Evolutionary conservation across 192 early-diverging fungal genomes (phyloP).

Genomic region (Umbelopsis sp.): DNA sequence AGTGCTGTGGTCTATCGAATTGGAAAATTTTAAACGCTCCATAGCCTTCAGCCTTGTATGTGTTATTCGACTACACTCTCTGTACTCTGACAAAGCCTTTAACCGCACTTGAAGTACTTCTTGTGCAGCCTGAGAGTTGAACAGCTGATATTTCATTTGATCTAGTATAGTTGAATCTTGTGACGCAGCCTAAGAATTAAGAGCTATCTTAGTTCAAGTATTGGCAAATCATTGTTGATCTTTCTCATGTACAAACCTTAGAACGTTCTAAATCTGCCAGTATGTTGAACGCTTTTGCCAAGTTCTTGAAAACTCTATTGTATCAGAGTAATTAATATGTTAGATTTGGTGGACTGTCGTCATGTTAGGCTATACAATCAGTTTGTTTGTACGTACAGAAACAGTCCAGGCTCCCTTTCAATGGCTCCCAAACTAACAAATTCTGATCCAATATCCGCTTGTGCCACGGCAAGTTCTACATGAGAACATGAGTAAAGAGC

Average conservation of each 20-base stretch:
- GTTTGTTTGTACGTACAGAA: slow-evolving; percentile 26
- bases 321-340: too few relatives aligned
- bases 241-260: slow-evolving; percentile 18
- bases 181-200: slow-evolving; percentile 15
- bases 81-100: slow-evolving; percentile 29
- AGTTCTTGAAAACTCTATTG: slow-evolving; percentile 27
- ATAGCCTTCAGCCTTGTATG: slow-evolving; percentile 28
- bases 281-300: slow-evolving; percentile 32
- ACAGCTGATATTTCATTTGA: slow-evolving; percentile 33
- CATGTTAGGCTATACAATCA: background rate
- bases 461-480: slow-evolving; percentile 22
- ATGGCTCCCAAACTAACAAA: slow-evolving; percentile 30
- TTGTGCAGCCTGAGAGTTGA: slow-evolving; percentile 28
- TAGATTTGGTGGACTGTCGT: too few relatives aligned
- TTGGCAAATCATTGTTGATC: background rate
- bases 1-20: slow-evolving; percentile 26
- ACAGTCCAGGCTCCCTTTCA: slow-evolving; percentile 35
- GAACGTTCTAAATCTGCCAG: slow-evolving; percentile 30
- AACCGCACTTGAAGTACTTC: slow-evolving; percentile 25
- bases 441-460: slow-evolving; percentile 24
- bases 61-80: slow-evolving; percentile 24
- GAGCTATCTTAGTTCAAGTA: background rate
- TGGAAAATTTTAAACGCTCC: slow-evolving; percentile 38
- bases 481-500: background rate
- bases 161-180: background rate